Base-by-base conservation (phyloP, 2,329 filamentous ascomycete species). In the Fusarium sp. region DNA sequence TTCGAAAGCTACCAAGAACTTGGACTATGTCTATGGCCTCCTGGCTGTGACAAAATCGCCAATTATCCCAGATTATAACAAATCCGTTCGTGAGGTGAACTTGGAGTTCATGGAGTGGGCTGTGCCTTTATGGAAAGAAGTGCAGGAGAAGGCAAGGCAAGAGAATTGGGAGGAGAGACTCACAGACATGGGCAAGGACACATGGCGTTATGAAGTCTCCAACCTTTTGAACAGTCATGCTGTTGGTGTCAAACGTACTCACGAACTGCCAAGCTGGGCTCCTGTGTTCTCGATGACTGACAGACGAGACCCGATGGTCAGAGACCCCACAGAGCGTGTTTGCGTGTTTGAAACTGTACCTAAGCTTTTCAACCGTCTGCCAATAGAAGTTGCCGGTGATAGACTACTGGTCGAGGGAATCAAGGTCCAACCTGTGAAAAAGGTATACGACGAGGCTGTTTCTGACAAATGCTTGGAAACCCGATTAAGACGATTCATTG, bases 11-110 rank as follows among this genome's bases (percentile, higher is more conserved):
- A 46, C 54, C 2, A 20, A 40, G 7, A 4, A 15, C 5, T n/a
- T 60, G 8, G 60, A 64, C 2, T 30, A 60, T 12, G 18, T 53
- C 26, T 64, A 64, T 11, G 60, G 60, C 17, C 46, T 60, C 4
- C 20, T 64, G 1, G 56, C 45, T 13, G 17, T 64, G 8, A 53
- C 14, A 5, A 2, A 44, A 6, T 14, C 15, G 10, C 35, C 55
- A 0, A 53, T 64, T 4, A 23, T 30, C 3, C 38, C 55, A 1
- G 40, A 53, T 20, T 64, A 60, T 3, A 18, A 46, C 18, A 46
- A 9, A 12, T 17, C 33, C 6, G 6, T 40, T 15, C 17, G 18
- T 5, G 40, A 53, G 6, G 60, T 64, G 6, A 12, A 52, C 4
- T 5, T 30, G 6, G 55, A n/a, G 6, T 45, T 52, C 30, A n/a